Base-by-base conservation (phyloP, 148 eudicot genomes). In the Selenicereus undatus region DNA sequence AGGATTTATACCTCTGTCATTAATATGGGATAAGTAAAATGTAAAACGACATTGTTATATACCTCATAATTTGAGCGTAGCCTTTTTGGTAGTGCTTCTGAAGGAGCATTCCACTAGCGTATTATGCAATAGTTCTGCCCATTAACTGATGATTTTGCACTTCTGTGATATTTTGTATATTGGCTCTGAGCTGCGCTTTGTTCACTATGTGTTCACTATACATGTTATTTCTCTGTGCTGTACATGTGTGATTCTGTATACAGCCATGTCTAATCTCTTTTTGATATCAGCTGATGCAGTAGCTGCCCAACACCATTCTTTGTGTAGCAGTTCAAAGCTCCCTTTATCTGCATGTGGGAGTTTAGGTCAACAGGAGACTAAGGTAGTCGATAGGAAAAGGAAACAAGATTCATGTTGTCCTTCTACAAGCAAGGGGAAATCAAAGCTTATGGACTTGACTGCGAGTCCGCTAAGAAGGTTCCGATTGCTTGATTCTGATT, bases 391-490 rank as follows among this genome's bases (percentile, higher is more conserved):
- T 29, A 83, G 69, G 18, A 87, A 87, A 86, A 87, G 83, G 73
- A 86, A 86, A 87, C 84, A 84, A 18, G 84, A 75, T 78, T 73
- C 86, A 45, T 80, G 77, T 84, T 74, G 80, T 50, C 84, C 81
- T 73, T 81, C 88, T 69, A 75, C 86, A 76, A 86, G 81, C 82
- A 82, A 82, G 79, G 83, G 88, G 65, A 83, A 82, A 75, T 4
- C 83, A 16, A 75, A 81, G 73, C 86, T 89, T 77, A 83, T 91
- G 36, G 82, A 91, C 77, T 84, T 86, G 69, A 82, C 86, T 83
- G 82, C 87, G 62, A 93, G 98, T 81, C 98, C 98, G 74, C 87
- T 94, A 32, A 89, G 98, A 87, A 91, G 87, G 85, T 96, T 93
- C 81, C 92, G 90, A 89, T 88, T 93, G 89, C 81, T 96, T 79